Base-by-base conservation (phyloP, 2,329 filamentous ascomycete species). In the Pyrenophora seminiperda region DNA sequence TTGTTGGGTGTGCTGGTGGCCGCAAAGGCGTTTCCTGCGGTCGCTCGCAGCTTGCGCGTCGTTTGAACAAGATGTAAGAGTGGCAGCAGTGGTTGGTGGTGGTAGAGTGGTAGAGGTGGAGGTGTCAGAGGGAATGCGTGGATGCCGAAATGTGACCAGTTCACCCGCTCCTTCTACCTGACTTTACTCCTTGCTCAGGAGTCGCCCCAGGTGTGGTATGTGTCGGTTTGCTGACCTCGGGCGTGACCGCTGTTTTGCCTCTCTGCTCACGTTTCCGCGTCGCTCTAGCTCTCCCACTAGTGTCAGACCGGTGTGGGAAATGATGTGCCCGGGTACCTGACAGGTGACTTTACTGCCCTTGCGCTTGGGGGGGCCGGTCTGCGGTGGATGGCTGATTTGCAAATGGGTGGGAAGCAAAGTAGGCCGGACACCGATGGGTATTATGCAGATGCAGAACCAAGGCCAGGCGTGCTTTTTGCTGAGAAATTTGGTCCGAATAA, bases 201-300 rank as follows among this genome's bases (percentile, higher is more conserved):
- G 41, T 29, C 30, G 36, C 20, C 18, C 36, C 15, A 38, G 31
- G 38, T 41, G 48, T 33, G 18, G 32, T 17, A 9, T n/a, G 33
- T 15, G 43, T 39, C 41, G 43, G 42, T 44, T 38, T 46, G 59
- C 59, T 59, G 61, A 58, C 57, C 44, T 50, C 32, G 41, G 53
- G 59, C 55, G 61, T 64, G 61, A 62, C 58, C 37, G 57, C 48
- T 52, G 54, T 54, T 50, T 52, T 51, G 51, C 50, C 54, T 50
- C 47, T 38, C 30, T 43, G 43, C 34, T 40, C 44, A 50, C 54
- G 57, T 59, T 55, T 54, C 50, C 44, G 52, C 43, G 55, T 44
- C 41, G 37, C 30, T 46, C 50, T 51, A 47, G 48, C 43, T 51
- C 32, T 47, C 43, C 43, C 48, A 47, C 48, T 51, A 51, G 48